A percentile compares a stretch with the other conserved stretches of the same genome.
Evolutionary conservation across 2,329 filamentous ascomycete species (phyloP).

Genomic region (Botrytis deweyae): DNA sequence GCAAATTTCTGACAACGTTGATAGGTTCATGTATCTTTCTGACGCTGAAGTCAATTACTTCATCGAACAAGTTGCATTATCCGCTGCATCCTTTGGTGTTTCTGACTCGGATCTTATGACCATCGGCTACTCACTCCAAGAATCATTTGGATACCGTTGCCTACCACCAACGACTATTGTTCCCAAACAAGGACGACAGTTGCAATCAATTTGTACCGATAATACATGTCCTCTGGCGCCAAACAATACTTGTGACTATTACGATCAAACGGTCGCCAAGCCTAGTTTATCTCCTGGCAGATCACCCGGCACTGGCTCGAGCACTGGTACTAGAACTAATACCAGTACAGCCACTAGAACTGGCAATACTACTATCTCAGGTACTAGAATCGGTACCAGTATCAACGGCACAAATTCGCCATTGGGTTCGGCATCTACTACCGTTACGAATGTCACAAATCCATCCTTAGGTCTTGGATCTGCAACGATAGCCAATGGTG

Average conservation of each 20-base stretch:
- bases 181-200: slow-evolving; percentile 45
- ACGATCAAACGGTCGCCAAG: slow-evolving; percentile 36
- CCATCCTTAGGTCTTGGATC: no score
- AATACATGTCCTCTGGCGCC: slow-evolving; percentile 49
- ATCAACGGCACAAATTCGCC: no score
- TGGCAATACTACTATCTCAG: neutral
- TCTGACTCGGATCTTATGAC: slow-evolving; percentile 50
- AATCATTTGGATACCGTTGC: slow-evolving; percentile 54
- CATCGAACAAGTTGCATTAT: slow-evolving; percentile 56
- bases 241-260: slow-evolving; percentile 49
- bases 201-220: slow-evolving; percentile 57
- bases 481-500: no score
- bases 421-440: no score
- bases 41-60: slow-evolving; percentile 56
- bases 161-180: slow-evolving; percentile 47
- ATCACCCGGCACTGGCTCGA: neutral
- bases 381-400: no score
- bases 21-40: slow-evolving; percentile 55
- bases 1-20: slow-evolving; percentile 12
- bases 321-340: neutral
- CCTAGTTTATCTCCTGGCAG: slow-evolving; percentile 14
- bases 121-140: slow-evolving; percentile 50
- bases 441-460: no score
- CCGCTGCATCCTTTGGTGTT: slow-evolving; percentile 59
- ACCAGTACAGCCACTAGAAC: neutral